Conservation (phyloP, 371 early-diverging fungal genomes). For the Zopfochytrium polystomum region DNA sequence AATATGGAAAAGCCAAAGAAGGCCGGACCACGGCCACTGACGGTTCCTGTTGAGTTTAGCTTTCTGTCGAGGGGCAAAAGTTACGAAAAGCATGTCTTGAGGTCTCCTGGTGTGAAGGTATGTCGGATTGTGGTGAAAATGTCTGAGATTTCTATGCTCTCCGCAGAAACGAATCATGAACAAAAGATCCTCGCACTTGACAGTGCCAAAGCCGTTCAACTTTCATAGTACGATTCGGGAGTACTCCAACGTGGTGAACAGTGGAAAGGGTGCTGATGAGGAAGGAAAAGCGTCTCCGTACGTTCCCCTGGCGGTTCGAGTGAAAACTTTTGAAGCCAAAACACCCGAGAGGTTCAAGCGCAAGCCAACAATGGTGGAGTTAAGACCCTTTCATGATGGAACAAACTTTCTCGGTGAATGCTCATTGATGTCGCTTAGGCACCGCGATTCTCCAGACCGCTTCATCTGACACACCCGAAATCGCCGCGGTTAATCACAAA, state of each 20-base stretch:
- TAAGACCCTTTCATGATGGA: background rate
- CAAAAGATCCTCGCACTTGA: conserved; percentile 30
- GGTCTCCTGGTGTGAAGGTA: background rate
- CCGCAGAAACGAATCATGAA: conserved; percentile 18
- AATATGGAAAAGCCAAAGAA: no score
- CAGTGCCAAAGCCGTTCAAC: conserved; percentile 51
- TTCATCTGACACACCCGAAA: conserved; percentile 37
- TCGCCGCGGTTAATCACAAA: conserved; percentile 39
- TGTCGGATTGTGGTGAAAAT: background rate
- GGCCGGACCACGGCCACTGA: no score
- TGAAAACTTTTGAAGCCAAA: conserved; percentile 36
- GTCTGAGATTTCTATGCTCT: background rate
- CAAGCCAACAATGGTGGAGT: conserved; percentile 6
- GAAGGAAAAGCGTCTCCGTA: conserved; percentile 38
- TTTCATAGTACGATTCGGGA: conserved; percentile 27
- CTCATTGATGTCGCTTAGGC: background rate
- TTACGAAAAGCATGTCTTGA: background rate
- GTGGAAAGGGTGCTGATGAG: background rate
- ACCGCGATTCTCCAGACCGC: conserved; percentile 3
- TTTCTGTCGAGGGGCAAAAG: background rate
- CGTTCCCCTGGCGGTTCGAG: conserved; percentile 38
- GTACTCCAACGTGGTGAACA: background rate
- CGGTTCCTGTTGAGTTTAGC: background rate
- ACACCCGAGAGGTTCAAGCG: conserved; percentile 35
- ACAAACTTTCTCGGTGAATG: background rate